Evolutionary conservation across 2,329 filamentous ascomycete species (phyloP).

Genomic region (Aspergillus brasiliensis): DNA sequence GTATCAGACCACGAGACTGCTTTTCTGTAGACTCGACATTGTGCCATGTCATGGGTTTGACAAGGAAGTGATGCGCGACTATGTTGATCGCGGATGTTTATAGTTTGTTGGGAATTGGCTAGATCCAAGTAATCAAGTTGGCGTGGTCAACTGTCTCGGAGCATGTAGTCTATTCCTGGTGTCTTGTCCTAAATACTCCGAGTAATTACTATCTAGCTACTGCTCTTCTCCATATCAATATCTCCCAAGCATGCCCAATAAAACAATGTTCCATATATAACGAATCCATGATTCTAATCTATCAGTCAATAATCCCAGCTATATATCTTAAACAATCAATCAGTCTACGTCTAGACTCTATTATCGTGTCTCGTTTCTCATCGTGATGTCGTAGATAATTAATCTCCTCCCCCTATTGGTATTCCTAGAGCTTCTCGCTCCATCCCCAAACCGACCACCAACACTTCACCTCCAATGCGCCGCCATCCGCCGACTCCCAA

Average conservation of each 20-base stretch:
- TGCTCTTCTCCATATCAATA: too few species aligned
- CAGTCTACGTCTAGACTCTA: background rate
- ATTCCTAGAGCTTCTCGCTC: slow-evolving; percentile 38
- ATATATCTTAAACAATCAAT: background rate
- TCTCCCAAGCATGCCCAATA: background rate
- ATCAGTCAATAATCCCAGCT: background rate
- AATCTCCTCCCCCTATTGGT: background rate
- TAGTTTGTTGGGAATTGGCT: too few species aligned
- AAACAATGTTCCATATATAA: background rate
- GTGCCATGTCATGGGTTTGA: too few species aligned
- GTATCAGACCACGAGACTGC: background rate
- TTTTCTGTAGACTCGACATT: background rate
- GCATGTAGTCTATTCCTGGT: too few species aligned
- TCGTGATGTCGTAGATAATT: slow-evolving; percentile 33
- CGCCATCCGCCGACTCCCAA: slow-evolving; percentile 48
- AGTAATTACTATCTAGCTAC: too few species aligned
- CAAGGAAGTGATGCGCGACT: too few species aligned
- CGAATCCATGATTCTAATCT: background rate
- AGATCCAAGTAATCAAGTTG: too few species aligned
- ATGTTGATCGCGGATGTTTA: too few species aligned
- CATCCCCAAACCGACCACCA: slow-evolving; percentile 53
- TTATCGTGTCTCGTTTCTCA: slow-evolving; percentile 22
- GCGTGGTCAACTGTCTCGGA: too few species aligned
- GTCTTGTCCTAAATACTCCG: too few species aligned
- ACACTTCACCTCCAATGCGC: slow-evolving; percentile 46